Evolutionary conservation across 768 basidiomycete genomes (phyloP).

Genomic region (Crepidotus variabilis): DNA sequence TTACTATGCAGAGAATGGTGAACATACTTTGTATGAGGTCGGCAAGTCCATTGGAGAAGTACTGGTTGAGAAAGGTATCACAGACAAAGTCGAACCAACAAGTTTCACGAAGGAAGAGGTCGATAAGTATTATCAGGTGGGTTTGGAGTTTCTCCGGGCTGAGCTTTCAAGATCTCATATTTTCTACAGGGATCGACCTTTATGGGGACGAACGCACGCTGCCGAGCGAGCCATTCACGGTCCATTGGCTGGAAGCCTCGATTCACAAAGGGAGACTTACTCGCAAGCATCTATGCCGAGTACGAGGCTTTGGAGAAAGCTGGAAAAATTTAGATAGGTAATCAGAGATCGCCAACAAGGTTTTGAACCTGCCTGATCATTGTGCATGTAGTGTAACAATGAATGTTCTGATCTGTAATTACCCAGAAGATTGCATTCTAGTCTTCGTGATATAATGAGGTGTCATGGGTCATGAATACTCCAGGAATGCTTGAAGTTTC

Average conservation of each 20-base stretch:
- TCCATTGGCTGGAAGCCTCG: constrained; percentile 44
- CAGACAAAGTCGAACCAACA: constrained; percentile 35
- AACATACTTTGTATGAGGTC: constrained; percentile 39
- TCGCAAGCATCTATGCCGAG: constrained; percentile 38
- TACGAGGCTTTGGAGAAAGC: constrained; percentile 1
- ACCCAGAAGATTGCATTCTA: background rate
- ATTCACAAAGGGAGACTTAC: constrained; percentile 35
- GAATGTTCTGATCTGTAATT: background rate
- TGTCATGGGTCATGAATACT: constrained; percentile 35
- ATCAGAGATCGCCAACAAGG: no score
- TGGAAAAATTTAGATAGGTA: background rate
- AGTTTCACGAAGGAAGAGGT: constrained; percentile 45
- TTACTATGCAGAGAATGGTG: constrained; percentile 51
- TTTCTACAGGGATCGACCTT: constrained; percentile 26
- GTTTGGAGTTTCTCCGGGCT: background rate
- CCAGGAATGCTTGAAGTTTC: constrained; percentile 69
- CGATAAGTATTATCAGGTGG: constrained; percentile 30
- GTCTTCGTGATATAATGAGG: background rate
- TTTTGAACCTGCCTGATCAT: background rate
- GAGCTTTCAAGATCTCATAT: background rate
- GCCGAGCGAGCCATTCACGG: constrained; percentile 29
- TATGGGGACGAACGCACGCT: constrained; percentile 38
- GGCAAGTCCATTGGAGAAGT: constrained; percentile 33
- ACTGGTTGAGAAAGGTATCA: constrained; percentile 34
- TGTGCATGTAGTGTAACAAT: background rate